phyloP scores from a whole-genome alignment of 2,329 filamentous ascomycete species.

The Dactylellina parvicollis region DNA sequence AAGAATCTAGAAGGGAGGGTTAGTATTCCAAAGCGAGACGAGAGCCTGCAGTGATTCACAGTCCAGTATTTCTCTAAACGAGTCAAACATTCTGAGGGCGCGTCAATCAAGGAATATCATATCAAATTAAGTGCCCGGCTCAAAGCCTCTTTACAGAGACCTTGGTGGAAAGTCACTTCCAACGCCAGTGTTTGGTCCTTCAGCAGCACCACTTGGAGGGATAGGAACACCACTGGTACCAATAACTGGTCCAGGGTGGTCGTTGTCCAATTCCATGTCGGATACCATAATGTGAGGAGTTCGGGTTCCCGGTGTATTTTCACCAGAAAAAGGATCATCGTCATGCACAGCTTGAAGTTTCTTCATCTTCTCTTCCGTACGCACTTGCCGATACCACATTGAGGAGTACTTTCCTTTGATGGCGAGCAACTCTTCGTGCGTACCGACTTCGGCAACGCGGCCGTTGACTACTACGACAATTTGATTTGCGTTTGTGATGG shows the following conservation, averaged over 20 bases:
- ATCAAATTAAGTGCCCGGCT: background rate
- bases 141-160: constrained; percentile 35
- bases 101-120: background rate
- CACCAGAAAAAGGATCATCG: constrained; percentile 50
- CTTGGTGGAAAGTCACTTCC: constrained; percentile 27
- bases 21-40: background rate
- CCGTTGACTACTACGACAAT: constrained; percentile 82
- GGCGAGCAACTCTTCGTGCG: constrained; percentile 78
- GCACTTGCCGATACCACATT: constrained; percentile 91
- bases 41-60: background rate
- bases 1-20: background rate
- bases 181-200: constrained; percentile 30
- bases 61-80: constrained; percentile 43
- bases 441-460: constrained; percentile 79
- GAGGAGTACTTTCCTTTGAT: constrained; percentile 78
- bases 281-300: constrained; percentile 44
- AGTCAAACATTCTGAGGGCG: background rate
- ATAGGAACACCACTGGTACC: constrained; percentile 44
- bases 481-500: constrained; percentile 85
- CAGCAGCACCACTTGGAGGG: constrained; percentile 32
- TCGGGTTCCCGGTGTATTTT: constrained; percentile 47
- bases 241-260: constrained; percentile 36
- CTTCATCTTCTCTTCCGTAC: constrained; percentile 67
- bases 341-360: constrained; percentile 53
- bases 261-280: constrained; percentile 35